Base-by-base conservation (phyloP, 257 asterid species). In the Solanum pimpinellifolium region DNA sequence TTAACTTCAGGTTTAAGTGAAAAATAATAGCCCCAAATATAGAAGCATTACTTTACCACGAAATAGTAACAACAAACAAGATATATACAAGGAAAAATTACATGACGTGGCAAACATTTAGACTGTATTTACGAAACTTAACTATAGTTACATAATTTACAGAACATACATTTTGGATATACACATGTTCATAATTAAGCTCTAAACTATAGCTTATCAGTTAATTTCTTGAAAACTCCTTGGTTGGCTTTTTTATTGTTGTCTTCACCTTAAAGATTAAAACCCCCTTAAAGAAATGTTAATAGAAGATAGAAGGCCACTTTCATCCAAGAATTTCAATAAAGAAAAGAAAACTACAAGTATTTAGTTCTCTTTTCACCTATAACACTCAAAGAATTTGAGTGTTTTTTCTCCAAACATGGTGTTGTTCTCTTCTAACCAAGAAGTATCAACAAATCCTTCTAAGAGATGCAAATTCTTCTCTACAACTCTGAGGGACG, bases 391-490 rank as follows among this genome's bases (percentile, higher is more conserved):
- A 76, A 78, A 66, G 86, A 87, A 62, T 90, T 74, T 85, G 80
- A 12, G 66, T 78, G 52, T 78, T 74, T 75, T 49, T 77, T 20
- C 56, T 60, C 52, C 87, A 77, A 83, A 75, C 68, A 94, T 94
- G 98, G 85, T 85, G 87, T 72, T 85, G 87, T 72, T 92, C 65
- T 92, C 85, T 87, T 89, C 87, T 85, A 92, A 88, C 37, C 94
- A 91, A 93, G 92, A 93, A 68, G 56, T 23, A 39, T 87, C 89
- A 69, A 83, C 89, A 87, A 88, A 87, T 88, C 90, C 92, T 16
- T 89, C 92, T 25, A 91, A 90, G 88, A 93, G 89, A 85, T 93
- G 95, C 93, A 93, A 91, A 84, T 92, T 82, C 90, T 89, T 93
- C 81, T 88, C 96, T 13, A 87, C 92, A 82, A 85, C 91, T 60